A percentile compares a stretch with the other conserved stretches of the same genome.
phyloP scores from a whole-genome alignment of 208 protist species.

The Leishmania guyanensis region DNA sequence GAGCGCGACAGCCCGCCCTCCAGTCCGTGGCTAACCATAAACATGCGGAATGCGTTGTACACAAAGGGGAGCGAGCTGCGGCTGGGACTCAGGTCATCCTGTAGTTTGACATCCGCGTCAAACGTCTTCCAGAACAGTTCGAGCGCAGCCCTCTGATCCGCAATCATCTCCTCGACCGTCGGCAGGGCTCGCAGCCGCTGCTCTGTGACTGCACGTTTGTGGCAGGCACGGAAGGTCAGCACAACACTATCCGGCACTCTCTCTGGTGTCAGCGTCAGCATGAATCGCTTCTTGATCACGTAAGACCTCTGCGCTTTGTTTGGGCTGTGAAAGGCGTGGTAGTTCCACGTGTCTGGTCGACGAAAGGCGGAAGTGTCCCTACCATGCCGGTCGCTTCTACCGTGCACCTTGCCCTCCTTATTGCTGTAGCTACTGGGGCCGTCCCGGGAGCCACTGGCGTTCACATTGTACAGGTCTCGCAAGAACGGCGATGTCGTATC shows the following conservation, averaged over 20 bases:
- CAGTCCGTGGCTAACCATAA: constrained; percentile 69
- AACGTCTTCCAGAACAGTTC: constrained; percentile 72
- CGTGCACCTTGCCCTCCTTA: constrained; percentile 20
- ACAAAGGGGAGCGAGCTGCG: constrained; percentile 73
- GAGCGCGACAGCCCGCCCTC: constrained; percentile 65
- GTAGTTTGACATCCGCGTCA: constrained; percentile 74
- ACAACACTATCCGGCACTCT: constrained; percentile 55
- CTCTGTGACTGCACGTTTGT: constrained; percentile 31
- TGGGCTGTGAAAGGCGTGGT: constrained; percentile 23
- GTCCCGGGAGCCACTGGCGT: constrained; percentile 12
- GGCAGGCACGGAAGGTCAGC: constrained; percentile 66
- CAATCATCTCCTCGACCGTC: constrained; percentile 46
- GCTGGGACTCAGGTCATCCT: constrained; percentile 78
- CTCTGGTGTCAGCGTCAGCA: constrained; percentile 46
- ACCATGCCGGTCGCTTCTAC: constrained; percentile 1
- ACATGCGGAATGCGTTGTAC: constrained; percentile 84
- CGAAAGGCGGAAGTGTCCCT: constrained; percentile 6
- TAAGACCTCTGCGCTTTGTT: constrained; percentile 37
- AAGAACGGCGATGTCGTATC: constrained; percentile 12
- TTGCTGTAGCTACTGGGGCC: constrained; percentile 31
- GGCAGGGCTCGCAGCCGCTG: constrained; percentile 35
- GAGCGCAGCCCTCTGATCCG: constrained; percentile 40
- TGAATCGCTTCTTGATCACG: constrained; percentile 73
- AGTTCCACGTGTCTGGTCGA: constrained; percentile 22
- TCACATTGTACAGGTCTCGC: constrained; percentile 26